Evolutionary conservation across 1,139 yeast species (phyloP).

Genomic region (Protomyces arabidopsidicola): DNA sequence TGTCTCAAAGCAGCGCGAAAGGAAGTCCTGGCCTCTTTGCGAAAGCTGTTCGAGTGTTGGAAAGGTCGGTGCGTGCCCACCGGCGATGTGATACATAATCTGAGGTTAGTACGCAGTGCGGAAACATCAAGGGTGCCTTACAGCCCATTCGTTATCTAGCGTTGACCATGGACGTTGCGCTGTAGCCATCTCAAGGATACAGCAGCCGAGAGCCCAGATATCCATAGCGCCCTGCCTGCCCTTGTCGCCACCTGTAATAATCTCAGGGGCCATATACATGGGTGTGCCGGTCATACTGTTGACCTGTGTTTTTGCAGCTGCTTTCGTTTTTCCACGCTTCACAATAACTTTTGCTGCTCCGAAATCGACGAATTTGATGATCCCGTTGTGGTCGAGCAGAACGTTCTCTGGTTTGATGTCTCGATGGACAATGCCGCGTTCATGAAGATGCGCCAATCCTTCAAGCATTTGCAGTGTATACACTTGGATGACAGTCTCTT

Average conservation of each 20-base stretch:
- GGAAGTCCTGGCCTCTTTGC: constrained; percentile 63
- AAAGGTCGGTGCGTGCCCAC: constrained; percentile 83
- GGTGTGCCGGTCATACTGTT: constrained; percentile 87
- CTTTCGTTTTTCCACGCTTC: constrained; percentile 38
- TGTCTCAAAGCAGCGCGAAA: constrained; percentile 72
- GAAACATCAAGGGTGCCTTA: background rate
- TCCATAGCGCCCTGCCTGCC: constrained; percentile 66
- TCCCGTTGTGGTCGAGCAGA: constrained; percentile 66
- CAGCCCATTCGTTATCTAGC: constrained; percentile 94
- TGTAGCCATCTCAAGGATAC: constrained; percentile 83
- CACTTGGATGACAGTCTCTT: constrained; percentile 86
- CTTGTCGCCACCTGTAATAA: constrained; percentile 69
- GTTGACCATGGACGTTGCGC: constrained; percentile 62
- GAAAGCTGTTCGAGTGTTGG: constrained; percentile 78
- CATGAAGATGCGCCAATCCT: constrained; percentile 91
- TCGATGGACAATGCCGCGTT: constrained; percentile 92
- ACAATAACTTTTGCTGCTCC: constrained; percentile 92
- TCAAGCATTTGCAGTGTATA: constrained; percentile 90
- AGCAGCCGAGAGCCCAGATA: constrained; percentile 80
- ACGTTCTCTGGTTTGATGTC: constrained; percentile 96
- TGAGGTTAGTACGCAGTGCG: background rate
- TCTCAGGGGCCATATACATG: constrained; percentile 99
- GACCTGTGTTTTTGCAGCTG: constrained; percentile 40
- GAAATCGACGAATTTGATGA: constrained; percentile 65
- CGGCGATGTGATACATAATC: constrained; percentile 95